Conservation (phyloP, 768 basidiomycete genomes). For the Nidularia pulvinata region DNA sequence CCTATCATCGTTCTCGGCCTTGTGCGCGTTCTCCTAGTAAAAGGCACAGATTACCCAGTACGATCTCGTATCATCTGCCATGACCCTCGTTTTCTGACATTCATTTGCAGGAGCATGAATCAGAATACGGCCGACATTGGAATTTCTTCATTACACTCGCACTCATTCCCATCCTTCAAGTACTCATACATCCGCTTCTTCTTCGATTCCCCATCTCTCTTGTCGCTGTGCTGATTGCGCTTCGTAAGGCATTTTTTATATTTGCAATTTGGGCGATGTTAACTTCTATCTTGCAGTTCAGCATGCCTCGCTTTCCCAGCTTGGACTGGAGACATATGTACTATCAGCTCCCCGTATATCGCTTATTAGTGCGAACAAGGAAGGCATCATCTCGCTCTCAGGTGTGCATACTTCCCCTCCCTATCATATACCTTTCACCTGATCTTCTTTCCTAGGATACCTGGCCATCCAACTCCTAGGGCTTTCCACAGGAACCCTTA, state of each 20-base stretch:
- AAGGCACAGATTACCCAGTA: conserved; percentile 94
- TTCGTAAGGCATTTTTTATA: conserved; percentile 37
- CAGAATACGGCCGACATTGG: conserved; percentile 98
- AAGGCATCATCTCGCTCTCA: conserved; percentile 81
- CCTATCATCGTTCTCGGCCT: conserved; percentile 78
- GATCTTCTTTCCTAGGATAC: conserved; percentile 57
- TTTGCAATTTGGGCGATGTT: background rate
- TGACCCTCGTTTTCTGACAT: background rate
- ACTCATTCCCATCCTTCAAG: conserved; percentile 72
- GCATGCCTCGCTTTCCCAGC: conserved; percentile 57
- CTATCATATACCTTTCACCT: background rate
- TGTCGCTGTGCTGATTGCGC: conserved; percentile 59
- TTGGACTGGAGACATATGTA: conserved; percentile 62
- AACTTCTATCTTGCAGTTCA: conserved; percentile 49
- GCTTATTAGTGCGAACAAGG: conserved; percentile 84
- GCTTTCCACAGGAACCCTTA: conserved; percentile 74
- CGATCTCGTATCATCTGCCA: conserved; percentile 12
- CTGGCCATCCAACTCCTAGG: conserved; percentile 89
- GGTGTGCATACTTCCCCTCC: conserved; percentile 34
- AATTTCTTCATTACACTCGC: conserved; percentile 98
- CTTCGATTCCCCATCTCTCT: conserved; percentile 53
- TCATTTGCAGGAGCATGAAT: conserved; percentile 75
- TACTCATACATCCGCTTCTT: conserved; percentile 69
- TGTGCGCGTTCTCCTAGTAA: conserved; percentile 81
- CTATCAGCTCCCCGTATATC: conserved; percentile 62